Base-by-base conservation (phyloP, 2,329 filamentous ascomycete species). In the Ramularia endophylla region DNA sequence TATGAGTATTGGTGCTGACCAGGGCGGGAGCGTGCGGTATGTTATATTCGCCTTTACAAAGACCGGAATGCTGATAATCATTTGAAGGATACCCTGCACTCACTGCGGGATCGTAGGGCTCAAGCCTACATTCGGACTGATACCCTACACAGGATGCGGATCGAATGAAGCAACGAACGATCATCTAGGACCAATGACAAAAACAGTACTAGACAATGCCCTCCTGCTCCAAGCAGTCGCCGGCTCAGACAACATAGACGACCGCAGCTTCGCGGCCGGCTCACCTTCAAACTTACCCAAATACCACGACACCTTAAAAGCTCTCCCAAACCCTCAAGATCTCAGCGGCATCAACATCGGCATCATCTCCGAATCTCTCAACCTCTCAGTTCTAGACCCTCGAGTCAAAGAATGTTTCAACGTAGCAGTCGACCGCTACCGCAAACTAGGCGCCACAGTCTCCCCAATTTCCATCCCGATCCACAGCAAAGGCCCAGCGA, bases 91-190 rank as follows among this genome's bases (percentile, higher is more conserved):
- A 2, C 63, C 64, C 2, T 54, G 61, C 2, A 59, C 61, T 0
- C 61, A 63, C 28, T 65, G 64, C 41, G 64, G 64, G 28, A 57
- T 58, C 32, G 53, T 62, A 5, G 60, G 58, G 20, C 46, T 61
- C 36, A 76, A 76, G 46, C 66, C 71, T 1, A 74, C 71, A 0
- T 65, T 69, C 50, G 71, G 72, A 0, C 55, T 75, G 2, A 62
- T 75, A 1, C 71, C 72, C 0, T 74, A 74, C 45, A 74, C 71
- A 0, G 72, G 70, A 1, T 68, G 70, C 6, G 64, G 59, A 18
- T 56, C 65, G 19, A 53, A 68, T 36, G 57, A 71, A 32, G 61
- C 68, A 0, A 64, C 65, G 35, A 62, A 67, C 30, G 71, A 75
- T 47, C 67, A 73, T 48, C 56, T 65, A 8, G 65, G 65, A 6